These are phyloP conservation scores for Teratosphaeriaceae sp. DNA, from an alignment of 2,329 filamentous ascomycete species.

Conservation along the genomic window DNA sequence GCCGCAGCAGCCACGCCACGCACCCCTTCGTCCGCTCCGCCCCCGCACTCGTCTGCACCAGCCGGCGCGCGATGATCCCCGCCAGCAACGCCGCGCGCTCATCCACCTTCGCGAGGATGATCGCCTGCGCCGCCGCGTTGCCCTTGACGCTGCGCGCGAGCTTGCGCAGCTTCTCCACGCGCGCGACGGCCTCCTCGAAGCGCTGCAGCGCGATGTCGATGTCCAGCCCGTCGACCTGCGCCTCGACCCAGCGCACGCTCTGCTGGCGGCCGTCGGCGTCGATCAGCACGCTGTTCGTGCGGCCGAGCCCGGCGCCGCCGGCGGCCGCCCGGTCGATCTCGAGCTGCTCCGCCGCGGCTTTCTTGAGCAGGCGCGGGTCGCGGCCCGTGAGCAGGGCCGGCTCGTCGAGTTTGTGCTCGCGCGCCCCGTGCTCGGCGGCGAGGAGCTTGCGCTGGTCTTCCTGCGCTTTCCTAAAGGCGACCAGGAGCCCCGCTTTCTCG, in stretches of 20 bases:
- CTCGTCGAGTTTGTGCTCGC: constrained; percentile 54
- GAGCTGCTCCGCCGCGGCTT: constrained; percentile 36
- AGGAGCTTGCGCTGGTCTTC: constrained; percentile 84
- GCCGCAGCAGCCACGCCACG: constrained; percentile 73
- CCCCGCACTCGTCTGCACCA: constrained; percentile 72
- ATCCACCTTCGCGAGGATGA: constrained; percentile 71
- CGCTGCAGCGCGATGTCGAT: constrained; percentile 89
- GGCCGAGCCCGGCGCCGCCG: constrained; percentile 18
- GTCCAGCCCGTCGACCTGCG: constrained; percentile 90
- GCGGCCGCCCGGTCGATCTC: constrained; percentile 28
- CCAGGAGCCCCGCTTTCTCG: constrained; percentile 74
- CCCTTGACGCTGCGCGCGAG: constrained; percentile 75
- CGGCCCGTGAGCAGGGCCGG: constrained; percentile 24
- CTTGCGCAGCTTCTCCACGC: constrained; percentile 77
- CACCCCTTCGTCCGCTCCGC: constrained; percentile 71
- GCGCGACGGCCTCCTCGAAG: constrained; percentile 76
- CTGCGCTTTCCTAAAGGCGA: constrained; percentile 86
- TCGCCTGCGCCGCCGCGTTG: constrained; percentile 81
- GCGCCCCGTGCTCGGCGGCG: constrained; percentile 80
- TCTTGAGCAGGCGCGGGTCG: constrained; percentile 55
- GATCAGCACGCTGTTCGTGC: constrained; percentile 59
- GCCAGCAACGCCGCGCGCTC: constrained; percentile 75
- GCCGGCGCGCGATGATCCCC: constrained; percentile 65
- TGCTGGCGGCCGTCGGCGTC: constrained; percentile 96
- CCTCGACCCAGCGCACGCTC: constrained; percentile 91